A percentile compares a stretch with the other conserved stretches of the same genome.
These are phyloP conservation scores for Diaporthe longicolla DNA, from an alignment of 2,329 filamentous ascomycete genomes.

Conservation along the genomic window DNA sequence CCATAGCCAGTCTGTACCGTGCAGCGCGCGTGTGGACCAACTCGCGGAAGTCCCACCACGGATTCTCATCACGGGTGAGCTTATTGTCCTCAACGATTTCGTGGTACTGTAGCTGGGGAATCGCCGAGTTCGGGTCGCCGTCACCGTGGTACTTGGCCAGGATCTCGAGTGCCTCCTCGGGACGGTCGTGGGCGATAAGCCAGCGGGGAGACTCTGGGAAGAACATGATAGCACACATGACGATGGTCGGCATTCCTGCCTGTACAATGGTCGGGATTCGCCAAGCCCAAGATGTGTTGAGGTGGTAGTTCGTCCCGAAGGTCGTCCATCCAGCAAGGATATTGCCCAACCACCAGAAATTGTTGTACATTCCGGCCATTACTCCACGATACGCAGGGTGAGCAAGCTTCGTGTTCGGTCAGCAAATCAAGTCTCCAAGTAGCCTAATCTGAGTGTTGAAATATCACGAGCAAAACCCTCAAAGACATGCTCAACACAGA, in stretches of 20 bases:
- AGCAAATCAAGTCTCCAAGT: neutral
- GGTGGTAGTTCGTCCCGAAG: slow-evolving; percentile 57
- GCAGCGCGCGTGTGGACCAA: slow-evolving; percentile 57
- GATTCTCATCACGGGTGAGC: slow-evolving; percentile 58
- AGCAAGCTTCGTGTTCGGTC: slow-evolving; percentile 20
- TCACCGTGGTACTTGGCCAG: slow-evolving; percentile 55
- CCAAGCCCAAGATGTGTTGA: slow-evolving; percentile 54
- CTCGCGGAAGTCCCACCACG: slow-evolving; percentile 62
- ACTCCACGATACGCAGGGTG: slow-evolving; percentile 60
- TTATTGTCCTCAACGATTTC: slow-evolving; percentile 59
- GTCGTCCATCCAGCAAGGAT: slow-evolving; percentile 66
- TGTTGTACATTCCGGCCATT: slow-evolving; percentile 59
- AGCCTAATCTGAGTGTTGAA: too few relatives aligned
- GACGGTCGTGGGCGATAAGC: slow-evolving; percentile 50
- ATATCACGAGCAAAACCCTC: slow-evolving; percentile 44
- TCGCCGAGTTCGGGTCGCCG: slow-evolving; percentile 55
- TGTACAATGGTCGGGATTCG: slow-evolving; percentile 61
- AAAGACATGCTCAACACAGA: too few relatives aligned
- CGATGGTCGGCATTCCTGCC: slow-evolving; percentile 57
- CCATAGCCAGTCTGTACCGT: slow-evolving; percentile 57
- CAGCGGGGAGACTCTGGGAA: slow-evolving; percentile 54
- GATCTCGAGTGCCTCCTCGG: slow-evolving; percentile 49
- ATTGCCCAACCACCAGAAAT: slow-evolving; percentile 62
- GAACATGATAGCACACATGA: slow-evolving; percentile 50
- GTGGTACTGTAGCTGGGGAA: slow-evolving; percentile 56